Percentiles rank a stretch among this genome's conserved stretches.
phyloP scores from a whole-genome alignment of 2,329 filamentous ascomycete species.

The Cryphonectria radicalis region DNA sequence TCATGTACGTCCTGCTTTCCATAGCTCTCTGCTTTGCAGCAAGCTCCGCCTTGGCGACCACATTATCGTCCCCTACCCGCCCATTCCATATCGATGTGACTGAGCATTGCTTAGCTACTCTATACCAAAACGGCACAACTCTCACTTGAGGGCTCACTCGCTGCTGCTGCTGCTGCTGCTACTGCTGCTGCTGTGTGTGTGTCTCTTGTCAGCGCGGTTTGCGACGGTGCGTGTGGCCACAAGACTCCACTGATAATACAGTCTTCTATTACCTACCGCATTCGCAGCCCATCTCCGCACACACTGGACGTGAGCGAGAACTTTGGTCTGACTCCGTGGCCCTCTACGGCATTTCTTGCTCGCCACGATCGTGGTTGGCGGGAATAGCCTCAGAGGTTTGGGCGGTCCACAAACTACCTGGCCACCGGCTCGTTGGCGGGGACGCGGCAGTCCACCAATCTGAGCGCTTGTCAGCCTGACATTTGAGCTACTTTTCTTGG shows the following conservation, averaged over 20 bases:
- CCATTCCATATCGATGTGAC: background rate
- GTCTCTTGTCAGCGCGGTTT: background rate
- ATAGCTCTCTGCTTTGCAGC: background rate
- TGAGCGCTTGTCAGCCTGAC: background rate
- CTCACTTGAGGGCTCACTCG: background rate
- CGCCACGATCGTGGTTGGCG: constrained; percentile 12
- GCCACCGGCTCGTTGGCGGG: background rate
- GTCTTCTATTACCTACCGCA: constrained; percentile 4
- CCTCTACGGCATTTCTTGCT: background rate
- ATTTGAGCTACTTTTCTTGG: background rate
- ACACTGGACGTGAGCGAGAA: background rate
- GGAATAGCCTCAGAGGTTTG: constrained; percentile 9
- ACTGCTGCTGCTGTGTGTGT: background rate
- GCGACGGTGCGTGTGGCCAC: background rate
- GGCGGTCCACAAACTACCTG: background rate
- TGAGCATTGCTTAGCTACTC: background rate
- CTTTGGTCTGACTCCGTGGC: background rate
- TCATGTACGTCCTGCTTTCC: background rate
- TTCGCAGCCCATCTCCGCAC: background rate
- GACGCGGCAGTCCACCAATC: constrained; percentile 13
- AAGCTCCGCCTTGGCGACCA: background rate
- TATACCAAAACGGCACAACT: background rate
- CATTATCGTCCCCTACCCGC: background rate
- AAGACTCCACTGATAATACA: constrained; percentile 8
- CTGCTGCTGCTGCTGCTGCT: background rate